Conservation (phyloP, 2,329 filamentous ascomycete species). For the Ilyonectria sp. region DNA sequence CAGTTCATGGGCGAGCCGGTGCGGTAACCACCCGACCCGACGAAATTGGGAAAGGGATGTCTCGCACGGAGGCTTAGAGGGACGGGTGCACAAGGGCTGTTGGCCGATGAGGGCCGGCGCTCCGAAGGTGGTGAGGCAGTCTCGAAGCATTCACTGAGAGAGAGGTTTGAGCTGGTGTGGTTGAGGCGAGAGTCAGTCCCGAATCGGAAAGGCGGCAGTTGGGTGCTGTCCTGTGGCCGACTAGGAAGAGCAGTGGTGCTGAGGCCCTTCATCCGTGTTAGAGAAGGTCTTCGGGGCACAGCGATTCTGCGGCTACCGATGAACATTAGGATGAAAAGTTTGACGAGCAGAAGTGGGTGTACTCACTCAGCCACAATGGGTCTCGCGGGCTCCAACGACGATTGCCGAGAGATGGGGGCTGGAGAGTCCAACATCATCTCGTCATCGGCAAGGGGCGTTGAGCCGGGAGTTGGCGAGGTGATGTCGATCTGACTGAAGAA, state of each 20-base stretch:
- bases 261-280: slow-evolving; percentile 82
- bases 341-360: slow-evolving; percentile 38
- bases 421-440: slow-evolving; percentile 72
- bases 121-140: slow-evolving; percentile 82
- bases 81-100: slow-evolving; percentile 69
- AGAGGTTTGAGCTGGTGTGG: slow-evolving; percentile 63
- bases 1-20: slow-evolving; percentile 82
- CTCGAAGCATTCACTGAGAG: slow-evolving; percentile 85
- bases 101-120: slow-evolving; percentile 72
- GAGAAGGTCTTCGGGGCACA: slow-evolving; percentile 79
- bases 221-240: slow-evolving; percentile 73
- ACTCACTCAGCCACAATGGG: slow-evolving; percentile 69
- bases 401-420: slow-evolving; percentile 62
- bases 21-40: slow-evolving; percentile 66
- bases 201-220: slow-evolving; percentile 83
- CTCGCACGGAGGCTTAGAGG: slow-evolving; percentile 75
- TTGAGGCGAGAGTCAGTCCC: slow-evolving; percentile 58
- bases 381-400: slow-evolving; percentile 65
- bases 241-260: slow-evolving; percentile 77
- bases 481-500: slow-evolving; percentile 77
- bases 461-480: slow-evolving; percentile 79
- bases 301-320: slow-evolving; percentile 74
- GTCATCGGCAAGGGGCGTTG: slow-evolving; percentile 60
- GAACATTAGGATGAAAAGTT: slow-evolving; percentile 42
- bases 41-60: slow-evolving; percentile 74